Conservation (phyloP, 306 rosid genomes). For the Glycyrrhiza uralensis region DNA sequence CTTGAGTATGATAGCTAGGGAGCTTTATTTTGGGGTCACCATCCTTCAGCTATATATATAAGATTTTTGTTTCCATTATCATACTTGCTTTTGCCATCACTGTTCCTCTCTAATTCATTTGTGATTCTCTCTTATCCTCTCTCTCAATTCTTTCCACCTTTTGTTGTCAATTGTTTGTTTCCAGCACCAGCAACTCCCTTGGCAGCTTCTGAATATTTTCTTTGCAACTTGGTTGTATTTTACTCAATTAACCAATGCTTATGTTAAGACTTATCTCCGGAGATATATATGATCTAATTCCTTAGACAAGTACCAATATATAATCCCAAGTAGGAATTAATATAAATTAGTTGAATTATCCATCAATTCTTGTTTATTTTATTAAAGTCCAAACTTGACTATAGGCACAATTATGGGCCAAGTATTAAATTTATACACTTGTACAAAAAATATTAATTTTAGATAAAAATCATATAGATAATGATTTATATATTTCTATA, state of each 20-base stretch:
- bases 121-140: conserved; percentile 24
- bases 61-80: conserved; percentile 4
- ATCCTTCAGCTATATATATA: not conserved
- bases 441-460: too few species aligned
- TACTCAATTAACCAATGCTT: conserved; percentile 16
- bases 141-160: conserved; percentile 11
- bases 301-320: too few species aligned
- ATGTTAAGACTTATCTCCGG: not conserved
- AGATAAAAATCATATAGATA: too few species aligned
- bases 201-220: conserved; percentile 2
- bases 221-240: not conserved
- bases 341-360: too few species aligned
- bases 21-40: conserved; percentile 4
- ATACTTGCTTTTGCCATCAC: conserved; percentile 1
- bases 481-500: too few species aligned
- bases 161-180: not conserved
- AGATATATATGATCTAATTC: too few species aligned
- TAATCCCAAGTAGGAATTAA: too few species aligned
- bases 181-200: not conserved
- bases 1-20: not conserved
- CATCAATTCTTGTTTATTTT: too few species aligned
- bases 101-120: conserved; percentile 6
- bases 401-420: too few species aligned
- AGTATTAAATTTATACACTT: too few species aligned
- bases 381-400: too few species aligned